Evolutionary conservation across 2,329 filamentous ascomycete species (phyloP).

Genomic region (Malbranchea cinnamomea): DNA sequence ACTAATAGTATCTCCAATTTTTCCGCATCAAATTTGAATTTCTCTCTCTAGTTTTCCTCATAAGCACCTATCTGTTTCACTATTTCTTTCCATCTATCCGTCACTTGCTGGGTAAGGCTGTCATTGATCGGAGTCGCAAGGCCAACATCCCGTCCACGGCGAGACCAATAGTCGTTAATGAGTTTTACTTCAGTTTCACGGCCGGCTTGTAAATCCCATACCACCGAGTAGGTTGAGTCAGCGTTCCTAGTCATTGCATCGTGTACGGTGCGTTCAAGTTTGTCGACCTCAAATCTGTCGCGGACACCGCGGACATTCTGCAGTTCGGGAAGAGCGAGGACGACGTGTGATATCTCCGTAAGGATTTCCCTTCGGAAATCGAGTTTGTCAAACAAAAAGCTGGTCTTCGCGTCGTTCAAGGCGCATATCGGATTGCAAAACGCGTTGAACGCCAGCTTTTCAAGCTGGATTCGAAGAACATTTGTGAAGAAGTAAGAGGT

Average conservation of each 20-base stretch:
- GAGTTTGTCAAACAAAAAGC: constrained; percentile 52
- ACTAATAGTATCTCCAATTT: too few species aligned
- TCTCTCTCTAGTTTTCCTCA: too few species aligned
- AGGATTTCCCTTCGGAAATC: constrained; percentile 56
- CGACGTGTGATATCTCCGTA: constrained; percentile 57
- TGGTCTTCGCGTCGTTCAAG: constrained; percentile 61
- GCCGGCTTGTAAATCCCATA: constrained; percentile 48
- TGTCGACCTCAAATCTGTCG: constrained; percentile 43
- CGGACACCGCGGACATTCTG: constrained; percentile 44
- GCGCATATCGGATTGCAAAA: constrained; percentile 72
- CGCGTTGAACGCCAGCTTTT: constrained; percentile 59
- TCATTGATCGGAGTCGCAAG: too few species aligned
- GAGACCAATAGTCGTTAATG: constrained; percentile 77
- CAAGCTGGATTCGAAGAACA: constrained; percentile 62
- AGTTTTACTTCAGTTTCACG: constrained; percentile 62
- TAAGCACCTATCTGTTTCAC: too few species aligned
- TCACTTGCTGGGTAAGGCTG: too few species aligned
- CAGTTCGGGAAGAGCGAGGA: constrained; percentile 61
- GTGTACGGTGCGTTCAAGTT: constrained; percentile 46
- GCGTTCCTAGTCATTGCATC: constrained; percentile 40
- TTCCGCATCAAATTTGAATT: too few species aligned
- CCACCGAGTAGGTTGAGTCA: constrained; percentile 50
- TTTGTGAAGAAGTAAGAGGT: too few species aligned
- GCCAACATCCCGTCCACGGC: constrained; percentile 55
- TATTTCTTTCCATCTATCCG: too few species aligned